These are phyloP conservation scores for Tricladium varicosporioides DNA, from an alignment of 2,329 filamentous ascomycete genomes.

Conservation along the genomic window DNA sequence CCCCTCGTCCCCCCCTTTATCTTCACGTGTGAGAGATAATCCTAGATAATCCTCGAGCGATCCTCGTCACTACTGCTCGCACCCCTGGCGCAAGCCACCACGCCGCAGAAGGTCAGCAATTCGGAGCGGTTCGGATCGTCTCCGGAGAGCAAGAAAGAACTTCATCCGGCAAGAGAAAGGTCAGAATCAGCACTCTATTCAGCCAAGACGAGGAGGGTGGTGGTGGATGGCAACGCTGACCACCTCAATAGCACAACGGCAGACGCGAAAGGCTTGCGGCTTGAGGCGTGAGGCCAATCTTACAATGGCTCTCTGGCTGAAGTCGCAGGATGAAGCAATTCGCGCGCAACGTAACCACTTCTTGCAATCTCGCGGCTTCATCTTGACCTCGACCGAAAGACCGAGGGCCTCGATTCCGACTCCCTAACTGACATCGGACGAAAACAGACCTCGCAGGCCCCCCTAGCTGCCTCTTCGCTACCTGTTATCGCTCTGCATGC, in stretches of 20 bases:
- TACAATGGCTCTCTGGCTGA: background rate
- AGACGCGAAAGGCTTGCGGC: no score
- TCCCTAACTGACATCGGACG: background rate
- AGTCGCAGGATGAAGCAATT: background rate
- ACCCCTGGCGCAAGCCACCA: constrained; percentile 7
- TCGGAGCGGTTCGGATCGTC: background rate
- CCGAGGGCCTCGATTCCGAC: background rate
- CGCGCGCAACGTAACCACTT: no score
- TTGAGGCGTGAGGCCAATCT: no score
- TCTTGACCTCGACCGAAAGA: background rate
- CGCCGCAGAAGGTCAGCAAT: background rate
- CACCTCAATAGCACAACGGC: no score
- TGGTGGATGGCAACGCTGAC: no score
- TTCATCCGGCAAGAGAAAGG: background rate
- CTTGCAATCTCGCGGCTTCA: no score
- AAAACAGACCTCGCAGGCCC: background rate
- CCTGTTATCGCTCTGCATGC: constrained; percentile 12
- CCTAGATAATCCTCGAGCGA: background rate
- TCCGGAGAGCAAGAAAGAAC: background rate
- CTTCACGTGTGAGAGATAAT: constrained; percentile 13
- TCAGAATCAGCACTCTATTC: background rate
- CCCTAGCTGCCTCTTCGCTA: no score
- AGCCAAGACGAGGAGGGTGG: background rate
- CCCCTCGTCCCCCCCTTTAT: constrained; percentile 4
- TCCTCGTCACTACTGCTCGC: background rate